These are phyloP conservation scores for Lactarius hengduanensis DNA, from an alignment of 768 basidiomycete species.

Conservation along the genomic window DNA sequence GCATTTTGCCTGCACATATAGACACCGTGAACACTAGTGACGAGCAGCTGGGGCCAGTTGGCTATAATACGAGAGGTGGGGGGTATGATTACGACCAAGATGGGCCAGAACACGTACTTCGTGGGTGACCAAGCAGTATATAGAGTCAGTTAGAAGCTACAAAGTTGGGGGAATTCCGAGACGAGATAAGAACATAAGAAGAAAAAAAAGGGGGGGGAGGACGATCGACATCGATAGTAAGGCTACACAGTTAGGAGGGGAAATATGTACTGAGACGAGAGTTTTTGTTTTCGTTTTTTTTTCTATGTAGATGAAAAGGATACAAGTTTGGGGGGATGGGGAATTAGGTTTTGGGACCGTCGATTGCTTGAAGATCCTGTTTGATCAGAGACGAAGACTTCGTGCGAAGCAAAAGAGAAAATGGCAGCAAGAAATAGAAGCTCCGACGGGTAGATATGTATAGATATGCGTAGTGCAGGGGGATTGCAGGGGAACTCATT, in stretches of 20 bases:
- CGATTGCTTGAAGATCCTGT: background rate
- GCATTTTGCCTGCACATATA: background rate
- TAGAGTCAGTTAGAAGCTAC: background rate
- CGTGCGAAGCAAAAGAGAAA: background rate
- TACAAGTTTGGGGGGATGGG: background rate
- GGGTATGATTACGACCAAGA: background rate
- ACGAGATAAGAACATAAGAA: background rate
- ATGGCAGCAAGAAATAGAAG: constrained; percentile 5
- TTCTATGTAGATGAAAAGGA: background rate
- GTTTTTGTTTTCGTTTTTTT: background rate
- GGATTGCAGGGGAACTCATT: constrained; percentile 1
- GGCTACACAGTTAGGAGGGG: background rate
- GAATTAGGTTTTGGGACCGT: background rate
- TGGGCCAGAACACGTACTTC: background rate
- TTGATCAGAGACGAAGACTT: constrained; percentile 7
- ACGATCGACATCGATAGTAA: constrained; percentile 2
- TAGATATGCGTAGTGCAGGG: background rate
- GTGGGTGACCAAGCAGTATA: background rate
- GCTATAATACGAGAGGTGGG: background rate
- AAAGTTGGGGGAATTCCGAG: background rate
- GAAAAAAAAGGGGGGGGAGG: background rate
- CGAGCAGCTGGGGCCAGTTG: background rate
- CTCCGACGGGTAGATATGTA: constrained; percentile 18
- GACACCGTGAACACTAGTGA: background rate
- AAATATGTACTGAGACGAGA: background rate